Evolutionary conservation across 2,329 filamentous ascomycete genomes (phyloP).

Genomic region (Sporothrix phasma): DNA sequence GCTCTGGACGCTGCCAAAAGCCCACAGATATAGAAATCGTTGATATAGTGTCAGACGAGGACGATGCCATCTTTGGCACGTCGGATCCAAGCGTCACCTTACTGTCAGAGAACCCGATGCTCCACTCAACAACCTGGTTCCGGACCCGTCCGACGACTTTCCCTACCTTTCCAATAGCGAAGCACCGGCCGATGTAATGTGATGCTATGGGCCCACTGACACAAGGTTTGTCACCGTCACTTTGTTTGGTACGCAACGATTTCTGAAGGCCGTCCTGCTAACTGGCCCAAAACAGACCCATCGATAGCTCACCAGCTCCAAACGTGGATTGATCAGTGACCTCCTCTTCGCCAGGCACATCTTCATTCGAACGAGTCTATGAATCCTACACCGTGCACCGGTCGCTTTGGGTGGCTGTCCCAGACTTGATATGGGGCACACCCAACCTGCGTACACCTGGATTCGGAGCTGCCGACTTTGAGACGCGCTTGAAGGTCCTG

Average conservation of each 20-base stretch:
- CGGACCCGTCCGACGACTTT: slow-evolving; percentile 38
- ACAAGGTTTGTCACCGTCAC: slow-evolving; percentile 18
- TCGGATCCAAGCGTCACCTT: slow-evolving; percentile 20
- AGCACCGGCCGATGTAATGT: slow-evolving; percentile 23
- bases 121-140: slow-evolving; percentile 18
- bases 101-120: slow-evolving; percentile 14
- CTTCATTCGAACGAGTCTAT: slow-evolving; percentile 28
- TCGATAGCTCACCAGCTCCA: slow-evolving; percentile 35
- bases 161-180: slow-evolving; percentile 32
- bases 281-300: slow-evolving; percentile 26
- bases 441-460: slow-evolving; percentile 11
- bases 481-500: slow-evolving; percentile 27
- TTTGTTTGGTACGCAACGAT: slow-evolving; percentile 12
- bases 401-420: slow-evolving; percentile 43
- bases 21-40: slow-evolving; percentile 37
- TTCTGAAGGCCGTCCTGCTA: neutral
- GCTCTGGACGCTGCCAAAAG: slow-evolving; percentile 34
- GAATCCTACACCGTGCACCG: slow-evolving; percentile 36
- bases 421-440: slow-evolving; percentile 35
- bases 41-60: slow-evolving; percentile 30
- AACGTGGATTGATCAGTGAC: slow-evolving; percentile 42
- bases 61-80: slow-evolving; percentile 21
- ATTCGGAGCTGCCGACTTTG: slow-evolving; percentile 14
- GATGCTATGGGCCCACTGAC: slow-evolving; percentile 22
- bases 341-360: slow-evolving; percentile 31